Base-by-base conservation (phyloP, 2,329 filamentous ascomycete genomes). In the Leptographium wingfieldii region DNA sequence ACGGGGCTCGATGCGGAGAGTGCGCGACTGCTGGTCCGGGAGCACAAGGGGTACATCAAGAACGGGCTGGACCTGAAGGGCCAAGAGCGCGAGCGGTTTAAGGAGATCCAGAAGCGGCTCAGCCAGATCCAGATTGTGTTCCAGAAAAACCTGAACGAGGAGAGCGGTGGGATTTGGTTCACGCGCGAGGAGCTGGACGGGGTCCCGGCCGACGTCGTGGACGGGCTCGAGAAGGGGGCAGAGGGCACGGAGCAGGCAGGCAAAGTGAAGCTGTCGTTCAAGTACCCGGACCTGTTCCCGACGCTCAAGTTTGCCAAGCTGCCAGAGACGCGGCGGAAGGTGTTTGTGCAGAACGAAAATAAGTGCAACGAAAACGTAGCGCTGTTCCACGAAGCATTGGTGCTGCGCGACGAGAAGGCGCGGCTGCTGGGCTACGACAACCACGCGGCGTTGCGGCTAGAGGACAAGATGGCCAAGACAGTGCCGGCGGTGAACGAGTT, bases 391-490 rank as follows among this genome's bases (percentile, higher is more conserved):
- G 87, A 92, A 69, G 82, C 87, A 35, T 79, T 94, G 57, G 72
- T 85, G 12, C 81, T 92, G 31, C 84, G 90, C 11, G 88, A 92
- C 66, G 88, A 92, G 71, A 86, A 84, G 22, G 90, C 89, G 14
- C 82, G 87, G 57, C 77, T 92, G 55, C 77, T 92, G 1, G 88
- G 88, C 14, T 94, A 91, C 71, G 79, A 82, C 6, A 84, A 90
- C 68, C 87, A 92, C 69, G 89, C 89, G 22, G 80, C 84, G 55
- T 85, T 91, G 71, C 77, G 82, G 55, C 86, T 94, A 48, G 87
- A 91, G 68, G 84, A 89, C 67, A 92, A 91, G 79, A 94, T 94
- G 89, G 88, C 88, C 55, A 91, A 92, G 77, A 84, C 80, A 1
- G 80, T 87, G 1, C 79, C 83, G 68, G 87, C 81, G 0, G 88